Evolutionary conservation across 257 asterid genomes (phyloP).

Genomic region (Scutellaria minor): DNA sequence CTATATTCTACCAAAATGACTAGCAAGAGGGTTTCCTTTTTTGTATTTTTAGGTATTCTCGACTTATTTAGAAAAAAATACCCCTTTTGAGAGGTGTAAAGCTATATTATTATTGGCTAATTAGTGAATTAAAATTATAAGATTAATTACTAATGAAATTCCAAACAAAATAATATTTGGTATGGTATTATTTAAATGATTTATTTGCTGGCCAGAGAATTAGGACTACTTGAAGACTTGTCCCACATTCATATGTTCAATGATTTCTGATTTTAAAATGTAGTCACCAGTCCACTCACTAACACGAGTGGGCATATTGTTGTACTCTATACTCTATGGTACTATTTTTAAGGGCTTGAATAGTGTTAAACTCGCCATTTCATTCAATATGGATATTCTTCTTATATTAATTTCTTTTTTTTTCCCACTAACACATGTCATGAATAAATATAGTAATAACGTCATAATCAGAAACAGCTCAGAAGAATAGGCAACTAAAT

Average conservation of each 20-base stretch:
- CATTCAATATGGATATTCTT: too few relatives aligned
- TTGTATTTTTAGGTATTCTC: neutral
- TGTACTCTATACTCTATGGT: too few relatives aligned
- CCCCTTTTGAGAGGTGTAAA: conserved; percentile 26
- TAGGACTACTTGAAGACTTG: neutral
- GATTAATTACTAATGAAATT: neutral
- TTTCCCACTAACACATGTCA: too few relatives aligned
- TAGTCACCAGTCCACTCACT: neutral
- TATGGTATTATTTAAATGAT: conserved; percentile 5
- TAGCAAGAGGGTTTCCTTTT: conserved; percentile 19
- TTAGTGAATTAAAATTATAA: neutral
- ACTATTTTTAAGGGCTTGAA: too few relatives aligned
- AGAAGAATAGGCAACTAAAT: too few relatives aligned
- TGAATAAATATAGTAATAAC: too few relatives aligned
- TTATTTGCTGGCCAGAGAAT: neutral
- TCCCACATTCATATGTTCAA: neutral
- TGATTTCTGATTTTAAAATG: neutral
- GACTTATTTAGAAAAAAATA: conserved; percentile 9
- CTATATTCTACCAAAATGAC: conserved; percentile 30
- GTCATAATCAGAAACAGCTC: too few relatives aligned
- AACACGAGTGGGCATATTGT: too few relatives aligned
- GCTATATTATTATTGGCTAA: conserved; percentile 9
- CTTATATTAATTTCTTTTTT: too few relatives aligned
- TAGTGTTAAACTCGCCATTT: too few relatives aligned
- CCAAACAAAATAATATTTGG: conserved; percentile 4